Conservation (phyloP, 2,329 filamentous ascomycete species). For the Alternaria sp. region DNA sequence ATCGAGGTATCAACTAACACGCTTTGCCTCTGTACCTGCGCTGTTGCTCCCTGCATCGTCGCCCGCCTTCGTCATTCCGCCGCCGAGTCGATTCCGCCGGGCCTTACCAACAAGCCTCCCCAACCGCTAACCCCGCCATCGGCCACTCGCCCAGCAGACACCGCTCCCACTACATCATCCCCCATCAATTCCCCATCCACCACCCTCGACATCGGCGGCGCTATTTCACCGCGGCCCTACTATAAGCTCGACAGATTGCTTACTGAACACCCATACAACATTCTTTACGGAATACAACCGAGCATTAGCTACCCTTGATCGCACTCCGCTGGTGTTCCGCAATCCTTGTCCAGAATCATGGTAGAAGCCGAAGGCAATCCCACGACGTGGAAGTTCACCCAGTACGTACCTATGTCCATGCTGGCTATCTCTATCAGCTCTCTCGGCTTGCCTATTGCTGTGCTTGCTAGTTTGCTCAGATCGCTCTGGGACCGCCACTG, state of each 20-base stretch:
- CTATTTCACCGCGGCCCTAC: slow-evolving; percentile 29
- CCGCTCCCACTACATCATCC: slow-evolving; percentile 42
- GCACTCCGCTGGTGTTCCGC: slow-evolving; percentile 18
- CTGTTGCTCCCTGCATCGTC: slow-evolving; percentile 36
- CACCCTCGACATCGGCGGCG: slow-evolving; percentile 45
- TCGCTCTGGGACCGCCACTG: slow-evolving; percentile 27
- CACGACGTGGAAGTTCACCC: slow-evolving; percentile 99
- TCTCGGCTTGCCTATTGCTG: background rate
- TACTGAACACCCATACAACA: slow-evolving; percentile 13
- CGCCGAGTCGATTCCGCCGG: slow-evolving; percentile 29
- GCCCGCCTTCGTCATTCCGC: slow-evolving; percentile 31
- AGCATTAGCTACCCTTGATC: slow-evolving; percentile 27
- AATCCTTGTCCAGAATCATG: slow-evolving; percentile 69
- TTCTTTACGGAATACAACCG: slow-evolving; percentile 15
- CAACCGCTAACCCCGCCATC: slow-evolving; percentile 29
- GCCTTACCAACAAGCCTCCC: slow-evolving; percentile 18
- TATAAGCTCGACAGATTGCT: slow-evolving; percentile 24
- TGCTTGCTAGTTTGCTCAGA: background rate
- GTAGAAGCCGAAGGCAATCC: slow-evolving; percentile 93
- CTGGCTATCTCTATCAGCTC: background rate
- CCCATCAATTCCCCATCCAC: slow-evolving; percentile 28
- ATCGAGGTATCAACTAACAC: slow-evolving; percentile 32
- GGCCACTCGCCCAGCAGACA: slow-evolving; percentile 33
- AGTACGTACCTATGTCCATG: slow-evolving; percentile 69
- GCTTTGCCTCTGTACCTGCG: slow-evolving; percentile 38